Conservation (phyloP, 352 stramenopile species). For the Blastocystis sp. region DNA sequence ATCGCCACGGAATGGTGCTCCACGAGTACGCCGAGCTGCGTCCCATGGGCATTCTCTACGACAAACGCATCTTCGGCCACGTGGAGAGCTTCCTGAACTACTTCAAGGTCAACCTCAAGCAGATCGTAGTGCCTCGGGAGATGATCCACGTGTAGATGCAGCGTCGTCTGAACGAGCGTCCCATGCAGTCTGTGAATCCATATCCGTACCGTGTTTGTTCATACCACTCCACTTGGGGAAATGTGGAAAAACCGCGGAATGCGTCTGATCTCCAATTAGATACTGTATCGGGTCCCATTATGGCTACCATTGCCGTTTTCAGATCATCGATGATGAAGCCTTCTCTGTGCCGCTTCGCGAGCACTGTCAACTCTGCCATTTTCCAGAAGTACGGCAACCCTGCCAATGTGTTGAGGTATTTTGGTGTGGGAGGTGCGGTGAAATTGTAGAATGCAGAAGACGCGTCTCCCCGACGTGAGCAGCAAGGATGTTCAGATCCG, state of each 20-base stretch:
- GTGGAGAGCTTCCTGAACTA: conserved; percentile 42
- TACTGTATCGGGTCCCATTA: neutral
- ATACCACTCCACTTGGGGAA: no score
- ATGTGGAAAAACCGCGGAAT: no score
- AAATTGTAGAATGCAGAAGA: conserved; percentile 5
- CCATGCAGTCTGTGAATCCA: no score
- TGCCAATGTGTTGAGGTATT: conserved; percentile 15
- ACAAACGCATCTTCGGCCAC: conserved; percentile 1
- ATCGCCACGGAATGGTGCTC: neutral
- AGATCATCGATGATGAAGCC: neutral
- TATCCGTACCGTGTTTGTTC: no score
- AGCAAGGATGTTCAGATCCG: conserved; percentile 49
- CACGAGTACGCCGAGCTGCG: conserved; percentile 47
- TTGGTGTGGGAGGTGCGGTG: neutral
- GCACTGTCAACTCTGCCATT: conserved; percentile 52
- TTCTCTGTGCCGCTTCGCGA: conserved; percentile 45
- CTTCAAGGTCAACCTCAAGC: conserved; percentile 23
- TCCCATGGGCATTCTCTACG: conserved; percentile 38
- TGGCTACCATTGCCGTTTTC: conserved; percentile 34
- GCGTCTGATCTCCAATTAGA: neutral
- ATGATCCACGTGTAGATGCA: neutral
- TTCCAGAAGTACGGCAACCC: conserved; percentile 55
- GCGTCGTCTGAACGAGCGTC: neutral
- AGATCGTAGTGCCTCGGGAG: neutral
- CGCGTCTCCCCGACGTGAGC: neutral